These are phyloP conservation scores for Fusarium sambucinum DNA, from an alignment of 2,329 filamentous ascomycete genomes.

Conservation along the genomic window DNA sequence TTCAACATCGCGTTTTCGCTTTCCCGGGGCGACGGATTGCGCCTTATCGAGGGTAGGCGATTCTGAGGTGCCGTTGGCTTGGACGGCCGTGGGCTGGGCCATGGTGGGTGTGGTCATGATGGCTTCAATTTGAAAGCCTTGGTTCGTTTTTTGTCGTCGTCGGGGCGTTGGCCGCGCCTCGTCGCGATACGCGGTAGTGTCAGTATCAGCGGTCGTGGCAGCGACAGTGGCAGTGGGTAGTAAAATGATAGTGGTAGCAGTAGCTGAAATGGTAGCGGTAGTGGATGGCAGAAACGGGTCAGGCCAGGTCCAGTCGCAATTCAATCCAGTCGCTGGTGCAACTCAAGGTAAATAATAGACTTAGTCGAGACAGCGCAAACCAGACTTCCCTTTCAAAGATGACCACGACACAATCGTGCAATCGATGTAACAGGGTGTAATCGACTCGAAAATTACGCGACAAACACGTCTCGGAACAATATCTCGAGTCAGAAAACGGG, in stretches of 20 bases:
- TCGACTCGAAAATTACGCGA: slow-evolving; percentile 43
- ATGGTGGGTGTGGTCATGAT: slow-evolving; percentile 51
- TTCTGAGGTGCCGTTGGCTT: slow-evolving; percentile 58
- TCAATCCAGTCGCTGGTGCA: slow-evolving; percentile 53
- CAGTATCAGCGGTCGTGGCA: slow-evolving; percentile 22
- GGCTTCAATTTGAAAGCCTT: slow-evolving; percentile 34
- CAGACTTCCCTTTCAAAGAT: slow-evolving; percentile 51
- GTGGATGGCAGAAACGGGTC: slow-evolving; percentile 49
- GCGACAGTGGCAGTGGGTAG: slow-evolving; percentile 48
- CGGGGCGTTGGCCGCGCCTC: slow-evolving; percentile 52
- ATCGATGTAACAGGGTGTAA: slow-evolving; percentile 42
- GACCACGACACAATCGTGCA: slow-evolving; percentile 50
- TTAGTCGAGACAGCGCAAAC: slow-evolving; percentile 53
- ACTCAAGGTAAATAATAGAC: slow-evolving; percentile 53
- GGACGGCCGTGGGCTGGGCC: slow-evolving; percentile 57
- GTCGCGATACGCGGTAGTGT: slow-evolving; percentile 57
- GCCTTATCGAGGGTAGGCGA: slow-evolving; percentile 51
- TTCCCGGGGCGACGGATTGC: slow-evolving; percentile 57
- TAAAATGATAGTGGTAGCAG: slow-evolving; percentile 44
- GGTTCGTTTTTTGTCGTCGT: slow-evolving; percentile 37
- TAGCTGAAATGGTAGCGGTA: slow-evolving; percentile 47
- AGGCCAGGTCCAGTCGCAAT: slow-evolving; percentile 30
- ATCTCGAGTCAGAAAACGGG: slow-evolving; percentile 47
- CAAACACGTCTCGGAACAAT: slow-evolving; percentile 40
- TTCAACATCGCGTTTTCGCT: slow-evolving; percentile 69